phyloP scores from a whole-genome alignment of 768 basidiomycete species.

The Kondoa malvinella region DNA sequence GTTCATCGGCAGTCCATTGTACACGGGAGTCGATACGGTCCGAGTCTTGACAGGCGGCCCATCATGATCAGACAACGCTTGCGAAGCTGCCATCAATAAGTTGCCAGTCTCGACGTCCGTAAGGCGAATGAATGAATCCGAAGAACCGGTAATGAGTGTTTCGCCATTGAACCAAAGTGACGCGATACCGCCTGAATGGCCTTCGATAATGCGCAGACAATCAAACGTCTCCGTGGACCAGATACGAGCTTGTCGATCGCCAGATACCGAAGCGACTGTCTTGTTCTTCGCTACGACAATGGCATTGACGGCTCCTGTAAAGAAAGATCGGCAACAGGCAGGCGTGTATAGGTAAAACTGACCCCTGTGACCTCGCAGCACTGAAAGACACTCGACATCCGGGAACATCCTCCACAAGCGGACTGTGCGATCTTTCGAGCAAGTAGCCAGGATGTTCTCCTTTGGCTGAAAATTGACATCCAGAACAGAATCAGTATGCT shows the following conservation, averaged over 20 bases:
- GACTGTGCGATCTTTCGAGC: background rate
- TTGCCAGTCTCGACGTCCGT: background rate
- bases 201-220: background rate
- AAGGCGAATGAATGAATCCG: background rate
- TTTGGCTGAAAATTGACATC: background rate
- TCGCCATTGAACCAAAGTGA: background rate
- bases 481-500: background rate
- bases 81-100: background rate
- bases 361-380: background rate
- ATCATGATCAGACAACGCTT: background rate
- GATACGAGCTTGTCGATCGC: background rate
- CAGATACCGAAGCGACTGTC: background rate
- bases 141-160: background rate
- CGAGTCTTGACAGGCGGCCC: background rate
- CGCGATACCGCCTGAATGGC: background rate
- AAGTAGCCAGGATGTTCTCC: background rate
- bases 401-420: background rate
- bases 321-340: background rate
- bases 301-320: background rate
- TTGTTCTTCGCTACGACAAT: background rate
- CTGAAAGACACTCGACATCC: background rate
- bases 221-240: background rate
- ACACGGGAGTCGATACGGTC: background rate
- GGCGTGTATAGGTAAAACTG: background rate
- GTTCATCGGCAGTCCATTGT: background rate